Evolutionary conservation across 495 filamentous ascomycete species (phyloP).

Genomic region (Tuber magnatum): DNA sequence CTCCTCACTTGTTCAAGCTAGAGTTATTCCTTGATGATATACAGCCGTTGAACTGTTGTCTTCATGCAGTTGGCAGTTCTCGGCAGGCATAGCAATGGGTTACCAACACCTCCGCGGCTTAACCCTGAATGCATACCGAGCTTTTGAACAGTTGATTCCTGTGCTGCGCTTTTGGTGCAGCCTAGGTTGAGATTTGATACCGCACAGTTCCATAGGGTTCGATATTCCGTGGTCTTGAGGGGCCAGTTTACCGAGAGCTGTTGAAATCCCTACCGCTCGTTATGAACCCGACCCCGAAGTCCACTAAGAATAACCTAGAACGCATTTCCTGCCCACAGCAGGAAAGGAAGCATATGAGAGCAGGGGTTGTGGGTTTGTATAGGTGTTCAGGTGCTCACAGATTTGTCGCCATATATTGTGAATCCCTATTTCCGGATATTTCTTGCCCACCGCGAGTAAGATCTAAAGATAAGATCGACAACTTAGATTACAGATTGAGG

Average conservation of each 20-base stretch:
- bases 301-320: not conserved
- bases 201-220: not conserved
- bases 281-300: not conserved
- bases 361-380: no score
- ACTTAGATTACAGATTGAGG: not conserved
- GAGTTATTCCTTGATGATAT: not conserved
- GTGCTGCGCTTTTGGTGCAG: not conserved
- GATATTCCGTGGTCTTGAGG: not conserved
- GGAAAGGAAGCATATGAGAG: no score
- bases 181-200: not conserved
- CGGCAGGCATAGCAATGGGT: not conserved
- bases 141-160: not conserved
- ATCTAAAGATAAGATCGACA: not conserved
- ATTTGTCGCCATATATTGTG: no score
- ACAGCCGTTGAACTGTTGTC: not conserved
- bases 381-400: no score
- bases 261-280: not conserved
- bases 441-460: not conserved
- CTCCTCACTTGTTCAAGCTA: not conserved
- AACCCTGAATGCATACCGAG: not conserved
- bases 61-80: not conserved
- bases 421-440: no score
- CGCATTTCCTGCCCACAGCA: not conserved
- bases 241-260: not conserved
- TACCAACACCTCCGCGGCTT: not conserved